Base-by-base conservation (phyloP, 2,329 filamentous ascomycete genomes). In the Sarocladium kiliense region DNA sequence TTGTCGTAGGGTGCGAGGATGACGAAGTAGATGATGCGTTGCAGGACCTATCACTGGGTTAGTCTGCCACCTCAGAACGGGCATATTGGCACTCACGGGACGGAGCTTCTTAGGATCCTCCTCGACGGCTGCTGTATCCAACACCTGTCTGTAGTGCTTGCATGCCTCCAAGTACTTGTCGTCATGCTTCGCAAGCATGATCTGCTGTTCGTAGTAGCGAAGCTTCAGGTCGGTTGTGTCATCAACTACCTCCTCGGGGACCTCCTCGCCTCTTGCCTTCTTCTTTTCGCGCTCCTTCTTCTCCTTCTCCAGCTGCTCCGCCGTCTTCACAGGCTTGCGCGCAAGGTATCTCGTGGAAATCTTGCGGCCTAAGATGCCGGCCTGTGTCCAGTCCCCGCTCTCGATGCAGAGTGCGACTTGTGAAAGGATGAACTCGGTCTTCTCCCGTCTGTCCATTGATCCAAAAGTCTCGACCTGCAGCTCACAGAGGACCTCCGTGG, bases 391-490 rank as follows among this genome's bases (percentile, higher is more conserved):
- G 71, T 99, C 94, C 56, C 86, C 89, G 66, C 86, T 93, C 74
- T 97, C 88, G 70, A 99, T 97, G 76, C 94, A 99, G 54, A 99
- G 82, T 32, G 86, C 82, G 39, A 97, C 93, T 74, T 99, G 94
- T 59, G 95, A 89, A 54, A 99, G 79, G 66, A 99, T 99, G 70
- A 99, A 99, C 67, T 97, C 94, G 3, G 92, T 97, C 86, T 99
- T 99, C 72, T 99, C 94, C 64, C 94, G 84, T 64, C 94, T 83
- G 60, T 91, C 88, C 94, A 99, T 99, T 21, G 93, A 97, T 9
- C 94, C 94, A 71, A 99, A 99, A 0, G 94, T 99, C 80, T 99
- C 94, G 51, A 99, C 94, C 71, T 99, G 94, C 58, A 99, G 81
- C 76, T 99, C 94, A 74, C 94, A 99, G 36, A 99, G 82, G 59